Conservation (phyloP, 1,139 yeast genomes). For the Geotrichum restrictum region DNA sequence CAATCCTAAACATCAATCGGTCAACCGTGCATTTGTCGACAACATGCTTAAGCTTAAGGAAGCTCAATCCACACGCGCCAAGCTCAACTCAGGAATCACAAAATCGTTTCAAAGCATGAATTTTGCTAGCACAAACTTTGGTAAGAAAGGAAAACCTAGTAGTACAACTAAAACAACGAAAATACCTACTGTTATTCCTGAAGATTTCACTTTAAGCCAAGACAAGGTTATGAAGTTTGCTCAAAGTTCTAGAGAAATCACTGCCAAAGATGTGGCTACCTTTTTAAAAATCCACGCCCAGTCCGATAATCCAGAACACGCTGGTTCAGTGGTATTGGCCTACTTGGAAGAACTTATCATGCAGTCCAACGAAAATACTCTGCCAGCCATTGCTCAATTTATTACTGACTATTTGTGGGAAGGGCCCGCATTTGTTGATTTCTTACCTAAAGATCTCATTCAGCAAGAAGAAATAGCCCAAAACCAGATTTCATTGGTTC, state of each 20-base stretch:
- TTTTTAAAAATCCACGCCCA: conserved; percentile 16
- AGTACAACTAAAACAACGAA: neutral
- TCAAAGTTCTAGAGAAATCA: conserved; percentile 10
- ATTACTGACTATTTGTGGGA: conserved; percentile 4
- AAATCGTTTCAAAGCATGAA: conserved; percentile 1
- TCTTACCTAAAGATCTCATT: conserved; percentile 3
- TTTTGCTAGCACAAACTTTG: neutral
- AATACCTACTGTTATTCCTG: neutral
- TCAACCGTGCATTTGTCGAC: conserved; percentile 3
- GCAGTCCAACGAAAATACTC: conserved; percentile 14
- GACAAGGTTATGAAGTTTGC: conserved; percentile 12
- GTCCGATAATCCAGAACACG: neutral
- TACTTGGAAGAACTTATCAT: conserved; percentile 13
- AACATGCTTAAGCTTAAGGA: conserved; percentile 2
- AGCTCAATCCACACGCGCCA: neutral
- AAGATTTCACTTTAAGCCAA: neutral
- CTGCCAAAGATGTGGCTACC: conserved; percentile 13
- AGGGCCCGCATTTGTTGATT: conserved; percentile 2
- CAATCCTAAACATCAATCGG: neutral
- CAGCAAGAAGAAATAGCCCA: neutral
- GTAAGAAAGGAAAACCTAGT: neutral
- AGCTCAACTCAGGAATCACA: conserved; percentile 3
- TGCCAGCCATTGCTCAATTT: conserved; percentile 17
- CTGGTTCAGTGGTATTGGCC: conserved; percentile 6
- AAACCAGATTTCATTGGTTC: conserved; percentile 20